Evolutionary conservation across 192 early-diverging fungal genomes (phyloP), one percentile per base, ranked within the genome.

Genomic region (Funneliformis geosporum): DNA sequence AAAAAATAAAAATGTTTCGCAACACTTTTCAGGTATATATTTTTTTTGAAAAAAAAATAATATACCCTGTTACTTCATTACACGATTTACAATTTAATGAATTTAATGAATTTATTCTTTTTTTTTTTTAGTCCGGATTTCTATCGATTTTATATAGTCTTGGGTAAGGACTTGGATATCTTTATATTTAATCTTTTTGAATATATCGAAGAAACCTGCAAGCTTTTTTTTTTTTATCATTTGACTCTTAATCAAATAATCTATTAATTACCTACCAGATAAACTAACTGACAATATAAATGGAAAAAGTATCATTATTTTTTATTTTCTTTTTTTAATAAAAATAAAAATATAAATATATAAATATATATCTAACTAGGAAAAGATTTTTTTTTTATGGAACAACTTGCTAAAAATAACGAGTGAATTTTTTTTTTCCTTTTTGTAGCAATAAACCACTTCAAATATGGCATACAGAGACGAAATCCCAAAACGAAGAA

Each of bases 111-210:
- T 10, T n/a, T n/a, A n/a, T n/a, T n/a, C n/a, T n/a, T n/a, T n/a
- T n/a, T 14, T 7, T 60, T 39, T 66, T 43, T 65, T 80, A 96
- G 95, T 94, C 94, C 6, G 95, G 95, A 14, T 94, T 95, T 82
- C 86, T 96, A 55, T 96, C 95, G 25, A 92, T 96, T 78, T 88
- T 96, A 40, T 96, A 96, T 82, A 94, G 92, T 81, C 89, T 95
- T 76, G 94, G 94, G 93, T 94, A 90, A 82, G 83, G 8, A 6
- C 27, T 62, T 59, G 33, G 33, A 33, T 33, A 33, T 78, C 21
- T 5, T 62, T 61, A 28, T 44, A 43, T 8, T 38, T 83, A 59
- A 25, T 44, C 33, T 33, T 33, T n/a, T 33, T 33, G 33, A 33
- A 33, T 33, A 2, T 33, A 33, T 33, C 33, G 33, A 33, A 33